Evolutionary conservation across 140 eudicot genomes (phyloP).

Genomic region (Ambrosia hybrid): DNA sequence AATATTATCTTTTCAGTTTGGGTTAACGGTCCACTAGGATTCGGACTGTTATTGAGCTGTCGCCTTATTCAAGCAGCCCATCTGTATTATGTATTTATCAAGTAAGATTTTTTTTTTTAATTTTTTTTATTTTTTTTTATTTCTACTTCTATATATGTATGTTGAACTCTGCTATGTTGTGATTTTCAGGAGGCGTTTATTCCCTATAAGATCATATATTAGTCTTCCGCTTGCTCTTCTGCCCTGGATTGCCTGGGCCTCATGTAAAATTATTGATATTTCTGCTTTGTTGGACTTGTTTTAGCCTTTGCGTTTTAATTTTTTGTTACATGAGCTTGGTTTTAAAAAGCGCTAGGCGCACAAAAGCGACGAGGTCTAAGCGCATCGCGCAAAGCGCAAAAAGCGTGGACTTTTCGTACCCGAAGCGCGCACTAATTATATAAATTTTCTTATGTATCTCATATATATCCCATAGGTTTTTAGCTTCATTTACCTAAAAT

Average conservation of each 20-base stretch:
- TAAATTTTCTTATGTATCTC: too few species aligned
- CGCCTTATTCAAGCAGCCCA: conserved; percentile 81
- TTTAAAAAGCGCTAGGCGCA: too few species aligned
- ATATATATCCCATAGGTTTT: too few species aligned
- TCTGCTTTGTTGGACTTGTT: too few species aligned
- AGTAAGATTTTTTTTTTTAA: conserved; percentile 39
- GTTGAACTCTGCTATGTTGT: neutral
- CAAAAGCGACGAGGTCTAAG: too few species aligned
- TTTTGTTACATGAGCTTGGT: too few species aligned
- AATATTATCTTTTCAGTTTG: conserved; percentile 55
- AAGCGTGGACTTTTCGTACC: too few species aligned
- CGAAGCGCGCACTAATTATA: too few species aligned
- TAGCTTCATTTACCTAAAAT: too few species aligned
- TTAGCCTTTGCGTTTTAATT: too few species aligned
- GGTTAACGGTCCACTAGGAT: conserved; percentile 82
- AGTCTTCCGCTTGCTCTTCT: conserved; percentile 70
- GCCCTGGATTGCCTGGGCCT: conserved; percentile 76
- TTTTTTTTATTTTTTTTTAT: conserved; percentile 1
- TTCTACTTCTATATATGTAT: neutral
- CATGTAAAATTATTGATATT: conserved; percentile 45
- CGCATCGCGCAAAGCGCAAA: too few species aligned
- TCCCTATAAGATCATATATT: conserved; percentile 67
- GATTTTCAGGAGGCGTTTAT: conserved; percentile 74
- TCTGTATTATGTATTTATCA: conserved; percentile 67
- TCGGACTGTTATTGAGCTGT: conserved; percentile 78